Base-by-base conservation (phyloP, 2,329 filamentous ascomycete species). In the Hypoxylon sp. region DNA sequence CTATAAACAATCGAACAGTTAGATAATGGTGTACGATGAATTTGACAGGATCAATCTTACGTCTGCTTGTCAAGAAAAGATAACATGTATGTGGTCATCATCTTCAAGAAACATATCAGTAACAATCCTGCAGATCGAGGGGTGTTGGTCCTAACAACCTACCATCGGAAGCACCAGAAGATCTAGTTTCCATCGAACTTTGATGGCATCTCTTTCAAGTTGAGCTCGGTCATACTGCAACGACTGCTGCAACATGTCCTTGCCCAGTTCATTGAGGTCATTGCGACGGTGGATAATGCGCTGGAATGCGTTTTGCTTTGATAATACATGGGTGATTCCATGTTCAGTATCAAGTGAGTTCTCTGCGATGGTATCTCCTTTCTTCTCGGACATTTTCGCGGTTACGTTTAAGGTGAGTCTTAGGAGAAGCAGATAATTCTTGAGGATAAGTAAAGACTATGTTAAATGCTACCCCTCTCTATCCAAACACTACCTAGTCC, bases 121-220 rank as follows among this genome's bases (percentile, higher is more conserved):
- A 44, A 20, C 27, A 13, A 27, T 19, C n/a, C 17, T 19, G 15
- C 17, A 25, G 12, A 6, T 23, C 15, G 31, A 5, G 13, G 20
- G 20, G 11, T 5, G 12, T 45, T 15, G n/a, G 15, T 15, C 6
- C 37, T 13, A 16, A 21, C 30, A 25, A 59, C 35, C 13, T 55
- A 71, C 68, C 65, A 71, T 69, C 1, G 71, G 70, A 37, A 73
- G 59, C 8, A 72, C 66, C 3, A 71, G 57, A 19, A 69, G 68
- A 46, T 73, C 71, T 5, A 72, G 46, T 61, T 72, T 73, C 34
- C 67, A 60, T 29, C 65, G 60, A 30, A 72, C 69, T 36, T 66
- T 68, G 25, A 67, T 38, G 7, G 65, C 59, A 46, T 66, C 67
- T 7, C 54, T 49, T 59, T 69, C 64, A 2, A 72, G 65, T 46